Evolutionary conservation across 768 basidiomycete species (phyloP), one percentile per base, ranked within the genome.

Genomic region (Russula abietina): DNA sequence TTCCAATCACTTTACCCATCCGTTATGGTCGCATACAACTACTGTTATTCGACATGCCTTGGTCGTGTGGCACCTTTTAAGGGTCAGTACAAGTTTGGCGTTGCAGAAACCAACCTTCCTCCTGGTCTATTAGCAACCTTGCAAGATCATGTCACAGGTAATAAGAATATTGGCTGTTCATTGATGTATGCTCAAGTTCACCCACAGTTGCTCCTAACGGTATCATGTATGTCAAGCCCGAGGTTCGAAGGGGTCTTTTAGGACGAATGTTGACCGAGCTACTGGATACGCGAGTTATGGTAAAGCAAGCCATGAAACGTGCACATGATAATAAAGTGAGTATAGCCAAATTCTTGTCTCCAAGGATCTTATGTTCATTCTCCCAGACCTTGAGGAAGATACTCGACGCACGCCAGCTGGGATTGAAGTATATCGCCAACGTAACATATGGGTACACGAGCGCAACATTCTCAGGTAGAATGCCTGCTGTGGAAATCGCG

Each of bases 1-100:
- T 99, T 98, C 72, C 93, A 97, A 69, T 93, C 90, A 2, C 80
- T 99, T 28, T 99, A 99, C 72, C 97, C 97, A 0, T 97, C 94
- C 0, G 79, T 98, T 63, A 98, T 98, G 96, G 96, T 98, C 68
- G 96, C 94, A 7, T 95, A 99, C 76, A 98, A 98, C 73, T 93
- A 93, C 73, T 93, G 91, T 70, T 95, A 93, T 72, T 98, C 95
- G 30, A 99, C 97, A 2, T 98, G 95, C 72, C 79, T 99, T 33
- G 97, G 97, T 11, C 84, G 95, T 14, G 79, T 92, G 43, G 78
- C 80, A n/a, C 80, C 86, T n/a, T 96, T 95, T 74, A 87, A 93
- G 71, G 94, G 89, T 10, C 81, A 81, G 30, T 86, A 89, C 72
- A 96, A 96, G 73, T 83, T 98, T 57, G 97, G 97, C 2, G 89